Base-by-base conservation (phyloP, 106 monocot species). In the Chionographis japonica region DNA sequence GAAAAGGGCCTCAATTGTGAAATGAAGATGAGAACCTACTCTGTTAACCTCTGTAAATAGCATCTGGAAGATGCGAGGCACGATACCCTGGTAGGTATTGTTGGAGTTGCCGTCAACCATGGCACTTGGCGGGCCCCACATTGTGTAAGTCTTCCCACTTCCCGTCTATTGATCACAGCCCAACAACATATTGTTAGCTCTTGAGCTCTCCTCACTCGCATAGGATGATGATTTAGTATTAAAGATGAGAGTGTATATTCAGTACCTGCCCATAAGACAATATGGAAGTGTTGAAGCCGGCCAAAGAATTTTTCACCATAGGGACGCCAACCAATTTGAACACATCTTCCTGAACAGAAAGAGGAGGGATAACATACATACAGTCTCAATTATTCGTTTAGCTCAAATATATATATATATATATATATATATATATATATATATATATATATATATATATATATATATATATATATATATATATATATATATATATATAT, bases 261-360 rank as follows among this genome's bases (percentile, higher is more conserved):
- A 52, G 13, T 74, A 97, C 95, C 89, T 97, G 83, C 67, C 95
- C 95, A 67, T 97, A 97, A n/a, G 78, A 89, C 8, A 97, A n/a
- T 40, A 97, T 36, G 14, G 92, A 87, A 69, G 88, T 80, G 58
- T 97, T 97, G 78, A 70, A 97, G 42, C 95, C 95, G 42, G 79
- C 84, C 68, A 97, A 78, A 13, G 86, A 67, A 65, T 82, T 61
- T 52, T 80, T 74, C 11, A 92, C 86, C 56, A 87, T 37, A 8
- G 92, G 95, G 60, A 80, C 52, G 8, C 95, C 95, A 49, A 92
- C 79, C 42, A 76, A 71, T 16, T 84, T 73, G 68, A 97, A 97
- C 7, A 87, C 73, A 42, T 92, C 92, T 20, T 80, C 95, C 95
- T 97, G 81, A 62, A 56, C 10, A 63, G 3, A 13, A 62, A 5